phyloP scores from a whole-genome alignment of 2,329 filamentous ascomycete species.

The Monosporascus sp. region DNA sequence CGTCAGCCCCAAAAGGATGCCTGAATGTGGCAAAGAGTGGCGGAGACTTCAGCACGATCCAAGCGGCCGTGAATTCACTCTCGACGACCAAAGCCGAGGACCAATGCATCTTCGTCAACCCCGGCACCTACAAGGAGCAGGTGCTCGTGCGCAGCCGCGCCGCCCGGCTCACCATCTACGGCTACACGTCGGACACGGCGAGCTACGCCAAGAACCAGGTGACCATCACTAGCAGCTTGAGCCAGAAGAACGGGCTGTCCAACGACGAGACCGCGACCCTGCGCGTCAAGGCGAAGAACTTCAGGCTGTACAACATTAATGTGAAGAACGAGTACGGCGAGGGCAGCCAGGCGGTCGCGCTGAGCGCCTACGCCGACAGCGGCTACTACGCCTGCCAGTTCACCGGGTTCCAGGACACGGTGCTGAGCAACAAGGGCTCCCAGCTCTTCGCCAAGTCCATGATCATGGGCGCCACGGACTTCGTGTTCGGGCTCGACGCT shows the following conservation, averaged over 20 bases:
- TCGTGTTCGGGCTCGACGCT: slow-evolving; percentile 40
- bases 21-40: slow-evolving; percentile 38
- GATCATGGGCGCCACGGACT: slow-evolving; percentile 44
- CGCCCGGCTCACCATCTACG: slow-evolving; percentile 50
- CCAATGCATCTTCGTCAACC: slow-evolving; percentile 57
- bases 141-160: slow-evolving; percentile 45
- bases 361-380: slow-evolving; percentile 37
- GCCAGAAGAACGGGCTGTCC: slow-evolving; percentile 40
- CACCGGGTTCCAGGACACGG: slow-evolving; percentile 44
- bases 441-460: slow-evolving; percentile 42
- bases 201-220: slow-evolving; percentile 52
- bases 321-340: slow-evolving; percentile 39
- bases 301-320: slow-evolving; percentile 59
- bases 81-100: slow-evolving; percentile 40
- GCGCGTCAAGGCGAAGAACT: slow-evolving; percentile 39
- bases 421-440: slow-evolving; percentile 38
- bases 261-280: slow-evolving; percentile 49
- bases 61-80: slow-evolving; percentile 53
- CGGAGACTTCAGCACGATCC: slow-evolving; percentile 34
- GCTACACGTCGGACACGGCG: slow-evolving; percentile 49
- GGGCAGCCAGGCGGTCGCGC: slow-evolving; percentile 40
- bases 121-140: slow-evolving; percentile 56
- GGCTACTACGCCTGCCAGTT: slow-evolving; percentile 42
- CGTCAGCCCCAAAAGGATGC: slow-evolving; percentile 40
- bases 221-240: slow-evolving; percentile 40